Percentiles rank a stretch among this genome's conserved stretches.
These are phyloP conservation scores for Filobasidium floriforme DNA, from an alignment of 768 basidiomycete species.

Conservation along the genomic window DNA sequence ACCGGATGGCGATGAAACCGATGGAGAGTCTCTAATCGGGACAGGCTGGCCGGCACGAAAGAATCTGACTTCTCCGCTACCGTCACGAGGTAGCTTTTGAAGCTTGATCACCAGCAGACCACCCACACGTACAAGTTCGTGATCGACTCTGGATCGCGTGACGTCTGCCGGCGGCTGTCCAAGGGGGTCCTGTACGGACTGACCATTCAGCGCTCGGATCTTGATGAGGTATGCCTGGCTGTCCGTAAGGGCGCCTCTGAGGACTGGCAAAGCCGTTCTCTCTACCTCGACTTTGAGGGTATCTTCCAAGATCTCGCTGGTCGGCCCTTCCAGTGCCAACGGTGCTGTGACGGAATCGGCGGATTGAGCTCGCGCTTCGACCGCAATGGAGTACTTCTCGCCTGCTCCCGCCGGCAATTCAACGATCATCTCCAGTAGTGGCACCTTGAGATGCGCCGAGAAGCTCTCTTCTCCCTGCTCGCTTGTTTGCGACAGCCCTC, in stretches of 20 bases:
- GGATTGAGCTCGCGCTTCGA: neutral
- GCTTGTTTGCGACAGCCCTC: neutral
- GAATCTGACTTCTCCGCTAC: neutral
- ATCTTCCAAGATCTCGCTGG: no score
- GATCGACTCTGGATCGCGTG: neutral
- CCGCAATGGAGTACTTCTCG: neutral
- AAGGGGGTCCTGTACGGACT: neutral
- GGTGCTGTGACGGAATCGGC: neutral
- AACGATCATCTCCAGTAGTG: neutral
- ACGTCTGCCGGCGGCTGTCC: neutral
- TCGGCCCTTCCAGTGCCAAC: no score
- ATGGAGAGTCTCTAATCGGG: neutral
- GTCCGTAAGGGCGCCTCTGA: neutral
- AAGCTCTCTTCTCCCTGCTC: neutral
- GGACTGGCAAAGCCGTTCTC: neutral
- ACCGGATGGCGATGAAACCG: neutral
- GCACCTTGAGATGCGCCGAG: no score
- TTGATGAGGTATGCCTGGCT: slow-evolving; percentile 5
- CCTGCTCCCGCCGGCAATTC: neutral
- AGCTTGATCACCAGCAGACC: neutral
- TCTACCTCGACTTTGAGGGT: neutral
- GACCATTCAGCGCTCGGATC: neutral
- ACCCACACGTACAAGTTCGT: neutral
- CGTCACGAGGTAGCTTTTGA: neutral
- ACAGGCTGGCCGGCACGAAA: neutral